These are phyloP conservation scores for Piromyces sp. DNA, from an alignment of 192 early-diverging fungal genomes.

Conservation along the genomic window DNA sequence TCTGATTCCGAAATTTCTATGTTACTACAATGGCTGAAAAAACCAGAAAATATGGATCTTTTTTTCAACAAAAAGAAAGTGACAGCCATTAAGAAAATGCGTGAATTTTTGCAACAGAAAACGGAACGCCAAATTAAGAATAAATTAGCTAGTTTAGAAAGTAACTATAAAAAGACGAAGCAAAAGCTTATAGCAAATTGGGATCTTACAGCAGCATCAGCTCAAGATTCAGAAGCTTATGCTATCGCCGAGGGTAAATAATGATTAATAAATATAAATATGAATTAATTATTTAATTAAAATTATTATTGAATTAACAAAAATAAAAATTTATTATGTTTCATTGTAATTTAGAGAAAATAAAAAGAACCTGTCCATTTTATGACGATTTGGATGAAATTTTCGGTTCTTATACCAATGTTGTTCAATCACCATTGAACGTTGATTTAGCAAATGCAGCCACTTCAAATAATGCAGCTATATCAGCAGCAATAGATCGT, in stretches of 20 bases:
- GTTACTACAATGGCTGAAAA: background rate
- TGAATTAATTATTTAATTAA: background rate
- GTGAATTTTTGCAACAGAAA: background rate
- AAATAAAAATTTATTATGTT: no score
- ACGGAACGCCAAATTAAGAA: background rate
- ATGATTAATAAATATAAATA: background rate
- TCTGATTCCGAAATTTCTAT: background rate
- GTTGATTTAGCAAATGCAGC: background rate
- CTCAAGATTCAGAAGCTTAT: background rate
- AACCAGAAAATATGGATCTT: background rate
- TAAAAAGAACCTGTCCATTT: background rate
- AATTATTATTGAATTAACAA: no score
- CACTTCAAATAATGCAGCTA: background rate
- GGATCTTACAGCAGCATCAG: background rate
- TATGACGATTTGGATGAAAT: background rate
- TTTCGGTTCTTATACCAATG: background rate
- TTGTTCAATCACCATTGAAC: background rate
- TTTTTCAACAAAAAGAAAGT: background rate
- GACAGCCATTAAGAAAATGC: background rate
- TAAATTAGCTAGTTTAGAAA: background rate
- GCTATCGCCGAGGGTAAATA: background rate
- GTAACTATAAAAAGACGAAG: background rate
- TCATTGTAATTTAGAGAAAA: background rate
- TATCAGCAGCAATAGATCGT: background rate
- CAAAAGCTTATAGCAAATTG: background rate